phyloP scores from a whole-genome alignment of 2,329 filamentous ascomycete genomes.

The Botryotinia convoluta region DNA sequence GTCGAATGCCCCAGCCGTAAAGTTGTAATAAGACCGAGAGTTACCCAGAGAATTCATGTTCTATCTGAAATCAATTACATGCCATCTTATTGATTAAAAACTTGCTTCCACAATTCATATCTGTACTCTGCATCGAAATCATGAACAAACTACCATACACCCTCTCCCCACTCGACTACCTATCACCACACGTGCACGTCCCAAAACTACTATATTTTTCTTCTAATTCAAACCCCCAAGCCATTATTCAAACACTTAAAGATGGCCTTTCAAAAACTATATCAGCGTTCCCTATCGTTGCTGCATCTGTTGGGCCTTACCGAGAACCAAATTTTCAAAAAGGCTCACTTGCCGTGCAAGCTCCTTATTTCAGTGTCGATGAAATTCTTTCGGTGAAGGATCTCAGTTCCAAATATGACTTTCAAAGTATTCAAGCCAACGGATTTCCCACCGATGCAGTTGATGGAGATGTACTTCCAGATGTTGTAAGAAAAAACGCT shows the following conservation, averaged over 20 bases:
- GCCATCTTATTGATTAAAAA: neutral
- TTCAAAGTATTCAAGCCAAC: neutral
- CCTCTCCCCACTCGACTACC: conserved; percentile 1
- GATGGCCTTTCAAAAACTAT: conserved; percentile 1
- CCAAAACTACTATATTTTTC: conserved; percentile 7
- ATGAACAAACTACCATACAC: neutral
- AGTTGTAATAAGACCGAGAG: neutral
- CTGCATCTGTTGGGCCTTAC: neutral
- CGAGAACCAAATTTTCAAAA: neutral
- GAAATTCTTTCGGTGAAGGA: conserved; percentile 1
- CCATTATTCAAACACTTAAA: neutral
- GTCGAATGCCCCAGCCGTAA: neutral
- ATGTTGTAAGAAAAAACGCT: neutral
- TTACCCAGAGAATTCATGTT: neutral
- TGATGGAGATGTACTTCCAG: neutral
- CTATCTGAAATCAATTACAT: neutral
- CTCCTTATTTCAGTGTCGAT: neutral
- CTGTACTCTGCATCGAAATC: neutral
- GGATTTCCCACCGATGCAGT: conserved; percentile 2
- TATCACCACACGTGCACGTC: conserved; percentile 5
- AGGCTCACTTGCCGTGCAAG: conserved; percentile 5
- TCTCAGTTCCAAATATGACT: conserved; percentile 5
- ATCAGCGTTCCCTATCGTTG: neutral
- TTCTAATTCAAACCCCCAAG: neutral
- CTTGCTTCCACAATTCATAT: neutral